Conservation (phyloP, 257 asterid species). For the Jacaranda mimosifolia region DNA sequence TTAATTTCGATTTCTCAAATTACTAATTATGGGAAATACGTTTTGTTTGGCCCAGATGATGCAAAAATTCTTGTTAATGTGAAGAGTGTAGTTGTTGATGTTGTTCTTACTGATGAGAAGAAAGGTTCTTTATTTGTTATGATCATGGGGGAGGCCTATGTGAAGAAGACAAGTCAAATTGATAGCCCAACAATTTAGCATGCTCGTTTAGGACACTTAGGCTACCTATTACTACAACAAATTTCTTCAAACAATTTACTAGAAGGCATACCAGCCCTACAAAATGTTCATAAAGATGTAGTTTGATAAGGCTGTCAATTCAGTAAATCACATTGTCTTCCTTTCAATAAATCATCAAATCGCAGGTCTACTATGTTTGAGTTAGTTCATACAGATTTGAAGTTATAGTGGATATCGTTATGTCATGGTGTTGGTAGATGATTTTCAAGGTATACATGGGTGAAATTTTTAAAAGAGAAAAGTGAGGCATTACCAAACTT, state of each 20-base stretch:
- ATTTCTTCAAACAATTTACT: too few relatives aligned
- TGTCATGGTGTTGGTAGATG: slow-evolving; percentile 40
- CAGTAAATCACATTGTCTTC: not conserved
- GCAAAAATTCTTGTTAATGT: too few relatives aligned
- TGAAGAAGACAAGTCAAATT: slow-evolving; percentile 32
- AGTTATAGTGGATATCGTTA: slow-evolving; percentile 19
- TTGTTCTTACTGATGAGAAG: slow-evolving; percentile 14
- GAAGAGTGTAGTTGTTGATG: not conserved
- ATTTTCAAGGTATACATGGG: slow-evolving; percentile 31
- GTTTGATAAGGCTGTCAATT: too few relatives aligned
- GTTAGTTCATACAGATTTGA: slow-evolving; percentile 30
- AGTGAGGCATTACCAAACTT: slow-evolving; percentile 29
- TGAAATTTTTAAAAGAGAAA: slow-evolving; percentile 29
- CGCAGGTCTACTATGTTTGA: not conserved
- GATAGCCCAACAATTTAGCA: slow-evolving; percentile 17
- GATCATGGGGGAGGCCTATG: slow-evolving; percentile 18
- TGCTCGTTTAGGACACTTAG: not conserved
- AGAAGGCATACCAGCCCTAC: too few relatives aligned
- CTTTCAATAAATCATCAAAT: slow-evolving; percentile 12
- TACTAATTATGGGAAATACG: too few relatives aligned
- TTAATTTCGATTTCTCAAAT: too few relatives aligned
- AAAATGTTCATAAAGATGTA: too few relatives aligned
- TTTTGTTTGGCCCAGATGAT: too few relatives aligned
- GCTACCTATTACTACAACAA: too few relatives aligned
- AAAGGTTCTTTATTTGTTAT: slow-evolving; percentile 26